These are phyloP conservation scores for Saksenaea vasiformis DNA, from an alignment of 371 early-diverging fungal genomes.

Conservation along the genomic window DNA sequence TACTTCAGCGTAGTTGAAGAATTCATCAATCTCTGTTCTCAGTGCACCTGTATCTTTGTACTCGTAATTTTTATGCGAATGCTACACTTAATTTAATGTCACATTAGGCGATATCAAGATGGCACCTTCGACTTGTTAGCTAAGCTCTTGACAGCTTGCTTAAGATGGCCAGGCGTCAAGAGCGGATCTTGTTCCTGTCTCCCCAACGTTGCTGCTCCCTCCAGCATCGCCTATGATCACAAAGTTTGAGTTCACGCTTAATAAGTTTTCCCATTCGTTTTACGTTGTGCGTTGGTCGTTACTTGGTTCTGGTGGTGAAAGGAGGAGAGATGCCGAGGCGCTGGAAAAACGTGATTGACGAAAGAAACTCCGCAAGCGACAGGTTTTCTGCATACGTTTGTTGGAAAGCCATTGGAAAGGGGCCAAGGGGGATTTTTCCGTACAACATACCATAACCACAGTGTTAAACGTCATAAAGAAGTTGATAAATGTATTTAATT, in stretches of 20 bases:
- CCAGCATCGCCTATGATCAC: conserved; percentile 7
- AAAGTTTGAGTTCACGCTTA: neutral
- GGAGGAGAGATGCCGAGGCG: neutral
- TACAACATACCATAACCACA: too few species aligned
- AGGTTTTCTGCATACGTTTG: too few species aligned
- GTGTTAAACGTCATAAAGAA: too few species aligned
- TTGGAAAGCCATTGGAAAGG: too few species aligned
- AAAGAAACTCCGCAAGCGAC: neutral
- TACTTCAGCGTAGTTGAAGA: conserved; percentile 68
- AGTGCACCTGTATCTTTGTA: conserved; percentile 67
- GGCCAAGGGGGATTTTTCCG: too few species aligned
- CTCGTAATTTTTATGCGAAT: conserved; percentile 55
- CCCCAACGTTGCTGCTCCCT: neutral
- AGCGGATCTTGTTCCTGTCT: conserved; percentile 25
- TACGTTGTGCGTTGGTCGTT: neutral
- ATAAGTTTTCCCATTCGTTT: neutral
- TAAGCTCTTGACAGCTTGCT: conserved; percentile 35
- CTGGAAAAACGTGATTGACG: conserved; percentile 1
- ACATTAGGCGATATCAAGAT: neutral
- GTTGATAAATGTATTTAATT: too few species aligned
- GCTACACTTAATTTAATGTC: conserved; percentile 24
- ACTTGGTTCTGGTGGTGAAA: too few species aligned
- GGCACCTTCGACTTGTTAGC: conserved; percentile 35
- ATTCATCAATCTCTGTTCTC: conserved; percentile 73
- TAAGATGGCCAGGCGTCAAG: conserved; percentile 33